Evolutionary conservation across 768 basidiomycete species (phyloP), one percentile per base, ranked within the genome.

Genomic region (Agrocybe praecox): DNA sequence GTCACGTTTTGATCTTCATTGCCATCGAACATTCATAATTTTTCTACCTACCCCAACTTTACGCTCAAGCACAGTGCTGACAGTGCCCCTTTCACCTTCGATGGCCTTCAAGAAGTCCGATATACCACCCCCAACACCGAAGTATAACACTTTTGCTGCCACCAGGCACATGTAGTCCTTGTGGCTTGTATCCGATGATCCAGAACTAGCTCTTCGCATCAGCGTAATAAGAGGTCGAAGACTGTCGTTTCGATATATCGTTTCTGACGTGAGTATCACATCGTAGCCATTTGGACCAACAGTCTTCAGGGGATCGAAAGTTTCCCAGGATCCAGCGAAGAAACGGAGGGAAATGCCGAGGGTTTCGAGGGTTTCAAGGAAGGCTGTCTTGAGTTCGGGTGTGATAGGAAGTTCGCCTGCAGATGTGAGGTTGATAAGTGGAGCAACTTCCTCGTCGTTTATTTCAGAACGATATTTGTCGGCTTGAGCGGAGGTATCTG

Each of bases 41-140:
- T 58, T 83, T 67, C 94, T 80, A 17, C 85, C 87, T 9, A 96
- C 90, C 0, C 94, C 94, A 1, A 69, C 72, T 26, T 74, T 80
- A 59, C 72, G 77, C 65, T 92, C 88, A 81, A 85, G 88, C 1
- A 94, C 81, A 2, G 76, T 81, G 61, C 82, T 76, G 1, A 86
- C 82, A 24, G 58, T 49, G 14, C 23, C 67, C 40, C 44, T 56
- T 34, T 6, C 55, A 32, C 66, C 70, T 57, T 80, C 72, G 2
- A 94, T 81, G 6, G 77, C 79, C 23, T 72, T 67, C n/a, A 84
- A 69, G 62, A 96, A 96, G 57, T 88, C 90, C 12, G 81, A 71
- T 23, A 96, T 74, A 7, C 95, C 92, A 0, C 96, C 96, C 1
- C 95, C 96, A 4, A 98, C 94, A 7, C 96, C 96, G 69, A 98